phyloP scores from a whole-genome alignment of 1,284 basidiomycete genomes.

The Taiwanofungus camphoratus region DNA sequence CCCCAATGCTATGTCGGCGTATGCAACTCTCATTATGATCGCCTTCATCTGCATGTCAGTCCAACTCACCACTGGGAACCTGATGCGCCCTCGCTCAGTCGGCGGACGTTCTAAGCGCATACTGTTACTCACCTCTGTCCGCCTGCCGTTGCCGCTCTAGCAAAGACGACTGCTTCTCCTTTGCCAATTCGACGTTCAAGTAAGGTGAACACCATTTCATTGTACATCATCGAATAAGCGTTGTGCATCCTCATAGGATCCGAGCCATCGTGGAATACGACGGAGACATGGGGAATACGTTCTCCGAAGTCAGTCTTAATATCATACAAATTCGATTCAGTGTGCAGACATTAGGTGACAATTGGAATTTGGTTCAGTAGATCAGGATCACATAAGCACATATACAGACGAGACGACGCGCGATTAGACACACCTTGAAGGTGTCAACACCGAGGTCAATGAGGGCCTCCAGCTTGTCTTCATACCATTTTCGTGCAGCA shows the following conservation, averaged over 20 bases:
- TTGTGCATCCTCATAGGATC: constrained; percentile 67
- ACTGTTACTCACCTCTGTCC: constrained; percentile 49
- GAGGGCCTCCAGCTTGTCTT: constrained; percentile 49
- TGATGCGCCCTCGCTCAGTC: not conserved
- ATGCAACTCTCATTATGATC: not conserved
- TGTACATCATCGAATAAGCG: constrained; percentile 61
- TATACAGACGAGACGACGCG: too few relatives aligned
- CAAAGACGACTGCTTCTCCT: constrained; percentile 66
- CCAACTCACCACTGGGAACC: constrained; percentile 14
- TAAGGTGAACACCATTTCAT: constrained; percentile 61
- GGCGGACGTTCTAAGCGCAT: not conserved
- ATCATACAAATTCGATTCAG: not conserved
- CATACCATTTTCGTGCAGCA: constrained; percentile 62
- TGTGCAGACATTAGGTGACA: not conserved
- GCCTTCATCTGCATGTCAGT: not conserved
- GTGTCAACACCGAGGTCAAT: constrained; percentile 68
- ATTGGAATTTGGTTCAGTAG: too few relatives aligned
- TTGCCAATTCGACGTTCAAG: constrained; percentile 55
- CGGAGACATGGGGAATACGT: constrained; percentile 57
- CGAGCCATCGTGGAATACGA: constrained; percentile 63
- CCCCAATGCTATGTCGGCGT: constrained; percentile 52
- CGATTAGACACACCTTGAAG: constrained; percentile 51
- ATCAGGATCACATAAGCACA: too few relatives aligned
- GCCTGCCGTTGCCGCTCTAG: constrained; percentile 58
- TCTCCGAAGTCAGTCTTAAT: constrained; percentile 67